phyloP scores from a whole-genome alignment of 2,329 filamentous ascomycete genomes.

The Paracoccidioides lutzii region DNA sequence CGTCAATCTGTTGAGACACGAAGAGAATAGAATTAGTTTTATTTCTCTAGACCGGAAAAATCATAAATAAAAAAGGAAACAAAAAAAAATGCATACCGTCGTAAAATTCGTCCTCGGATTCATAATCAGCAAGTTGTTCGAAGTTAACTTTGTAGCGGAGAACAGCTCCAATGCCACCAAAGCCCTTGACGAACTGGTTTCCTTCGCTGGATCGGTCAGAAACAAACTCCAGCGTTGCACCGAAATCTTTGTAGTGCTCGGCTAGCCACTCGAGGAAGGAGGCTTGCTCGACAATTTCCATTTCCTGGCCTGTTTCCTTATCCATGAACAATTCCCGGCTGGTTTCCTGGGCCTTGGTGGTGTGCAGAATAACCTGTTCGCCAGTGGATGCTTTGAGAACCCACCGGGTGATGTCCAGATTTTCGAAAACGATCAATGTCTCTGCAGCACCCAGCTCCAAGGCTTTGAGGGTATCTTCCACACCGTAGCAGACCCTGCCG shows the following conservation, averaged over 20 bases:
- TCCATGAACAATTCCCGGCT: constrained; percentile 83
- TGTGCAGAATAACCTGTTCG: constrained; percentile 64
- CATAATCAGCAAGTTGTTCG: constrained; percentile 87
- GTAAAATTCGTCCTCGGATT: constrained; percentile 90
- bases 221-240: constrained; percentile 89
- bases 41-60: not conserved
- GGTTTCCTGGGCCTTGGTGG: constrained; percentile 71
- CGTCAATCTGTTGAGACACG: constrained; percentile 56
- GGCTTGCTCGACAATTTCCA: constrained; percentile 78
- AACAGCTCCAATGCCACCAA: constrained; percentile 94
- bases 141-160: constrained; percentile 99
- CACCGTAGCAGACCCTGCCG: constrained; percentile 92
- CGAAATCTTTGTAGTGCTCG: constrained; percentile 96
- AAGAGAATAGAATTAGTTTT: not conserved
- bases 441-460: constrained; percentile 91
- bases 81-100: constrained; percentile 37
- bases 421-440: constrained; percentile 92
- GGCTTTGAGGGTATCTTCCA: constrained; percentile 94
- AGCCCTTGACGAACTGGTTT: constrained; percentile 99
- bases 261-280: constrained; percentile 99
- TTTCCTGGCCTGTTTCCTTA: constrained; percentile 89
- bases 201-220: constrained; percentile 95
- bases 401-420: constrained; percentile 89
- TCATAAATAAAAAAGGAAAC: not conserved
- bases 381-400: constrained; percentile 68